Conservation (phyloP, 305 asterid species). For the Salvia sclarea region DNA sequence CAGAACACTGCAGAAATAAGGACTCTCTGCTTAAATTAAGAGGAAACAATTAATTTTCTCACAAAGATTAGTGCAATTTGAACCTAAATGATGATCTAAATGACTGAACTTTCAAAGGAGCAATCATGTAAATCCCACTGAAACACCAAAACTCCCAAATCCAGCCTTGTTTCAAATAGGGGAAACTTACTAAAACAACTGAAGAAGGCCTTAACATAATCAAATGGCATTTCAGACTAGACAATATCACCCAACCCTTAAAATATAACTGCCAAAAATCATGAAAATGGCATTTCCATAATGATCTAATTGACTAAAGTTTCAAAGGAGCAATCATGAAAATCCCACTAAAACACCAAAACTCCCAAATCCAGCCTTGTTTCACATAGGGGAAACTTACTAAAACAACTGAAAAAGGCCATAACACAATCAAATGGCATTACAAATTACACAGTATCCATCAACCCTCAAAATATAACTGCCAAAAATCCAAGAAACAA, state of each 20-base stretch:
- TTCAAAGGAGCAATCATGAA: not conserved
- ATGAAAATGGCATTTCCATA: no score
- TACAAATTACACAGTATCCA: not conserved
- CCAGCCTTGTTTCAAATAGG: conserved; percentile 5
- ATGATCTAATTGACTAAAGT: not conserved
- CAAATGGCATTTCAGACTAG: not conserved
- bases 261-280: not conserved
- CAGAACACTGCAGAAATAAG: not conserved
- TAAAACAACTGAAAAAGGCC: not conserved
- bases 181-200: not conserved
- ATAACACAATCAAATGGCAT: not conserved
- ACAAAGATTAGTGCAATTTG: not conserved
- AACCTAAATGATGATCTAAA: not conserved
- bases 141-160: not conserved
- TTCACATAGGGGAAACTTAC: conserved; percentile 8
- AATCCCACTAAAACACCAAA: not conserved
- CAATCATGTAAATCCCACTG: not conserved
- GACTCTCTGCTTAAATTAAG: not conserved
- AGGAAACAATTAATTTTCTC: not conserved
- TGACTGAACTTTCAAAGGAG: not conserved
- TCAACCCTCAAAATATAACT: not conserved
- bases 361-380: not conserved
- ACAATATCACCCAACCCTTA: not conserved
- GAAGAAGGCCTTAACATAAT: not conserved
- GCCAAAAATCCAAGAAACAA: not conserved